phyloP scores from a whole-genome alignment of 31 red algal species.

The Endocladia muricata region DNA sequence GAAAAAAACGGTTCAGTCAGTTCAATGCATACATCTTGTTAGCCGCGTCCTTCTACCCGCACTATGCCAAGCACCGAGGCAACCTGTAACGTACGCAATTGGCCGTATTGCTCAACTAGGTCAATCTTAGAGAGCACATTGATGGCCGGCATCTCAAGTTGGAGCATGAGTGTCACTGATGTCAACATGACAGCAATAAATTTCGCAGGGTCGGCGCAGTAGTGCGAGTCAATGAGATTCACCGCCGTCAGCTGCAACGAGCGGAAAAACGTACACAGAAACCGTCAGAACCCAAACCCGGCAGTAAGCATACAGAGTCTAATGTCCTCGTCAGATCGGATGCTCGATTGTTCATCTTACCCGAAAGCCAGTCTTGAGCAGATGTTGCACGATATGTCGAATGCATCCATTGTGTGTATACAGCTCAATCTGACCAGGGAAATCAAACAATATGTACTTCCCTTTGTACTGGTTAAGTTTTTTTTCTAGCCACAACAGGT shows the following conservation, averaged over 20 bases:
- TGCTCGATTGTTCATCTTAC: no score
- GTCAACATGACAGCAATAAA: slow-evolving; percentile 85
- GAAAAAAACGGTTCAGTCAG: neutral
- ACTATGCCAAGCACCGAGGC: no score
- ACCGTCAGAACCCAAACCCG: no score
- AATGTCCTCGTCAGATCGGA: no score
- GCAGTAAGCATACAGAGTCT: no score
- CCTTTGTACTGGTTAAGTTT: slow-evolving; percentile 46
- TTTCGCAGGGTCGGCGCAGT: slow-evolving; percentile 80
- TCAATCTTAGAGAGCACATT: slow-evolving; percentile 95
- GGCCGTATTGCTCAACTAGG: slow-evolving; percentile 80
- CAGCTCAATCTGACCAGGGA: slow-evolving; percentile 96
- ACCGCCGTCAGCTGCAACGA: slow-evolving; percentile 54
- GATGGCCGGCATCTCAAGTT: slow-evolving; percentile 86
- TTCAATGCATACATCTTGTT: no score
- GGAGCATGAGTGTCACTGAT: slow-evolving; percentile 75
- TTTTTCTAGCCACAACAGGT: slow-evolving; percentile 77
- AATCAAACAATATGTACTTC: slow-evolving; percentile 88
- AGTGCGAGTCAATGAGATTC: slow-evolving; percentile 87
- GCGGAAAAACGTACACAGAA: no score
- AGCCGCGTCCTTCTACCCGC: no score
- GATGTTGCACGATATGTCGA: slow-evolving; percentile 54
- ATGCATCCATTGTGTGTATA: slow-evolving; percentile 86
- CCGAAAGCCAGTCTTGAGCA: slow-evolving; percentile 42
- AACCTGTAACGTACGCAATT: slow-evolving; percentile 50